Conservation (phyloP, 805 yeast species). For the Pichia kluyveri region DNA sequence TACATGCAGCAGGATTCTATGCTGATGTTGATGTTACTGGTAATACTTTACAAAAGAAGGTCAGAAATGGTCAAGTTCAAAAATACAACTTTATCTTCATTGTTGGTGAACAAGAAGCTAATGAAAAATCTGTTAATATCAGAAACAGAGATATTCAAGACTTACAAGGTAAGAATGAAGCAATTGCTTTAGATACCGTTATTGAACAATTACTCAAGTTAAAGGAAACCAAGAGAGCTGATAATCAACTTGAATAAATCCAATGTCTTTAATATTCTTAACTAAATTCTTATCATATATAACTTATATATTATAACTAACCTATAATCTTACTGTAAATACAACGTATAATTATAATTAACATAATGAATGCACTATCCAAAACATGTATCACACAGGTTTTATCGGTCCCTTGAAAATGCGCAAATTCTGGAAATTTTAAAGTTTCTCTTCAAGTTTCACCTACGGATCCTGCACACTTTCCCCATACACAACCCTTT, state of each 20-base stretch:
- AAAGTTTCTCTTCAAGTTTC: too few species aligned
- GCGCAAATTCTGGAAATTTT: too few species aligned
- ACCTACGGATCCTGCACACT: too few species aligned
- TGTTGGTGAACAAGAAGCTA: constrained; percentile 93
- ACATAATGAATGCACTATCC: too few species aligned
- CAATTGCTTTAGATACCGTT: constrained; percentile 64
- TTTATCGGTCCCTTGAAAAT: too few species aligned
- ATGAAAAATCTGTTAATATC: constrained; percentile 73
- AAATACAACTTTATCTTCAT: constrained; percentile 93
- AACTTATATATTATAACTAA: too few species aligned
- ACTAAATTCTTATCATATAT: too few species aligned
- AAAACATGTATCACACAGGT: too few species aligned
- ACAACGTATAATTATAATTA: too few species aligned
- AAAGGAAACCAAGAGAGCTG: constrained; percentile 66
- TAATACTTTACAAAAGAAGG: constrained; percentile 96
- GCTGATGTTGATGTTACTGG: constrained; percentile 92
- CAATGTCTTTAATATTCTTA: too few species aligned
- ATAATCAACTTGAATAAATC: constrained; percentile 37
- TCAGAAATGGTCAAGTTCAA: constrained; percentile 90
- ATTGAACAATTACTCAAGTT: constrained; percentile 57
- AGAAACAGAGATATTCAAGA: constrained; percentile 94
- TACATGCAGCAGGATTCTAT: constrained; percentile 69
- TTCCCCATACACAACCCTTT: too few species aligned
- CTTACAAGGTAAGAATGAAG: constrained; percentile 87
- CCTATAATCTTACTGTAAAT: too few species aligned